Evolutionary conservation across 352 stramenopile genomes (phyloP).

Genomic region (Aphanomyces astaci): DNA sequence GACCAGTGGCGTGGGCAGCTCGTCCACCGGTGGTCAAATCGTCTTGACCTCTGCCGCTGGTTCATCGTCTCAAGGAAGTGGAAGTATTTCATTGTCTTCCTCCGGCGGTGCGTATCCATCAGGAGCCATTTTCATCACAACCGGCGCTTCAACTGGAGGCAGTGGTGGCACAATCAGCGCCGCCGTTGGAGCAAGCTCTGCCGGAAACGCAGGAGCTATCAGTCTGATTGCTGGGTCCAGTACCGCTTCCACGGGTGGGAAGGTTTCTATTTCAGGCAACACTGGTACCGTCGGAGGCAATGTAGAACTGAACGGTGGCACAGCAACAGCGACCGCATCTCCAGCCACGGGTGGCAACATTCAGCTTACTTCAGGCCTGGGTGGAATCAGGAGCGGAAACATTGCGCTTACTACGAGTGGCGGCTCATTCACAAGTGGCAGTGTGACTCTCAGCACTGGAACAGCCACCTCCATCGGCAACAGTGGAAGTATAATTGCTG

Average conservation of each 20-base stretch:
- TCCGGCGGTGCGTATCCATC: constrained; percentile 10
- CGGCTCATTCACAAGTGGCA: constrained; percentile 30
- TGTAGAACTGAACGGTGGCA: constrained; percentile 39
- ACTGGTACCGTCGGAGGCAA: constrained; percentile 16
- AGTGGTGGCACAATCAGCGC: constrained; percentile 7
- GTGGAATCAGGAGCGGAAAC: constrained; percentile 26
- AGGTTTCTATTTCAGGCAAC: constrained; percentile 4
- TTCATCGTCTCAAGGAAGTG: constrained; percentile 5
- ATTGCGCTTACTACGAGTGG: constrained; percentile 29
- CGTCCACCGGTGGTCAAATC: constrained; percentile 20
- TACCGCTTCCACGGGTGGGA: constrained; percentile 14
- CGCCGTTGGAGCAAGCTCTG: neutral
- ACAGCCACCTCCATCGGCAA: constrained; percentile 27
- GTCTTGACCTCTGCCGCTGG: neutral
- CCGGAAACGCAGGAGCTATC: neutral
- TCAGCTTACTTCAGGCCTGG: constrained; percentile 9
- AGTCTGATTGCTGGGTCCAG: constrained; percentile 17
- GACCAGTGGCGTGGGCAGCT: constrained; percentile 20
- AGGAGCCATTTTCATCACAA: constrained; percentile 6
- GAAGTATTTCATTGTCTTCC: constrained; percentile 11
- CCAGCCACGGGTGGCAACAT: constrained; percentile 3
- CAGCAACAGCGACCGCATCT: constrained; percentile 22
- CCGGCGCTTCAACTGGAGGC: constrained; percentile 6
- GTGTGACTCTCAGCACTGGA: constrained; percentile 30
- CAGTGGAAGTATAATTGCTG: constrained; percentile 28